Base-by-base conservation (phyloP, 371 early-diverging fungal genomes). In the Cokeromyces recurvatus region DNA sequence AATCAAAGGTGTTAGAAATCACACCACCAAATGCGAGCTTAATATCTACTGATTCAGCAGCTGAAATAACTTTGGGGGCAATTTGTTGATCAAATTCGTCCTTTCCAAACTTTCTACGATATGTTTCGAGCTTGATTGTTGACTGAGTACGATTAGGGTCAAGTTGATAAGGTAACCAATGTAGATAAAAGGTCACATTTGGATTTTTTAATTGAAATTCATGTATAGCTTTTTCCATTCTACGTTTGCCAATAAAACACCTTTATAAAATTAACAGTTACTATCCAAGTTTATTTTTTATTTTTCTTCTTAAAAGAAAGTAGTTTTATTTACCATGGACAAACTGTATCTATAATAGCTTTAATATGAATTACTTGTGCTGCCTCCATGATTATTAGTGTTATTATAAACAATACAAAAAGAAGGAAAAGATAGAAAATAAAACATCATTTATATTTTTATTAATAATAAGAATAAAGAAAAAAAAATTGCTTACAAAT, bases 201-300 rank as follows among this genome's bases (percentile, higher is more conserved):
- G 77, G 66, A 66, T 81, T 49, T 21, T 55, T 72, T 1, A 61
- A 44, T 32, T 71, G 73, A 48, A 74, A 71, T 27, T 58, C 40
- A 1, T 49, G 46, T 25, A 87, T 76, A 10, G 87, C 87, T 53
- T 62, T 76, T 54, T 84, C 84, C 4, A 87, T 52, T 20, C 84
- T 75, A 9, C 78, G 78, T 55, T 84, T 84, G 49, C 87, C 85
- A 17, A 87, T 57, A 54, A 72, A 87, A 52, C 85, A 87, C 71
- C 71, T n/a, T n/a, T n/a, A n/a, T 71, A 41, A 15, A 17, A 9
- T 27, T 32, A 10, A 34, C 19, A 32, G 25, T 9, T 22, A 25
- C n/a, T n/a, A n/a, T n/a, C 31, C 11, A 17, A 21, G 2, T 9
- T 4, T 23, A 12, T 34, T 32, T 11, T 19, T 2, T 9, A n/a